Conservation (phyloP, 331 rosid genomes). For the Cydonia oblonga region DNA sequence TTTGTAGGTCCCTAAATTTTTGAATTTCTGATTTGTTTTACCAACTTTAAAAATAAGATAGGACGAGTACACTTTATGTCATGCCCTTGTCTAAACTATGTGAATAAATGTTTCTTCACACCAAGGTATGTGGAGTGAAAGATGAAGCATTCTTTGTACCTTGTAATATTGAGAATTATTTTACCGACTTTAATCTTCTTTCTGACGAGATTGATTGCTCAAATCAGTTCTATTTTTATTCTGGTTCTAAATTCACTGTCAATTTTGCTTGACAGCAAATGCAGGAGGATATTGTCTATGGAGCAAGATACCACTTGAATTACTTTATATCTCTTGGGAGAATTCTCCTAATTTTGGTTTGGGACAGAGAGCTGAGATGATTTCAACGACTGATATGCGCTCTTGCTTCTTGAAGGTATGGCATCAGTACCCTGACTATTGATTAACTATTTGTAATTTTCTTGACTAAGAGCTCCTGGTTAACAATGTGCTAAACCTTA, state of each 20-base stretch:
- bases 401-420: constrained; percentile 70
- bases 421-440: not conserved
- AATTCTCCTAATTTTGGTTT: constrained; percentile 60
- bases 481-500: constrained; percentile 3
- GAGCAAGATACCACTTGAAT: constrained; percentile 72
- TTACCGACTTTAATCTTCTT: not conserved
- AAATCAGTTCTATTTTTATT: not conserved
- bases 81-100: not conserved
- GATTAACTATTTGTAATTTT: constrained; percentile 1
- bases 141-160: not conserved
- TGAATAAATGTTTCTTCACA: not conserved
- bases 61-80: not conserved
- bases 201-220: not conserved
- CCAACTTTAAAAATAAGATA: not conserved
- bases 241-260: not conserved
- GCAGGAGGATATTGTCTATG: constrained; percentile 45
- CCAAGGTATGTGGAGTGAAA: not conserved
- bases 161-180: not conserved
- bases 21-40: not conserved
- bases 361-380: constrained; percentile 88
- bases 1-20: not conserved
- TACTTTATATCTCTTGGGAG: constrained; percentile 74
- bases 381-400: constrained; percentile 57
- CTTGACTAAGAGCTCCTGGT: not conserved
- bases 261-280: constrained; percentile 31